These are phyloP conservation scores for Penicillium frequentans DNA, from an alignment of 2,329 filamentous ascomycete species.

Conservation along the genomic window DNA sequence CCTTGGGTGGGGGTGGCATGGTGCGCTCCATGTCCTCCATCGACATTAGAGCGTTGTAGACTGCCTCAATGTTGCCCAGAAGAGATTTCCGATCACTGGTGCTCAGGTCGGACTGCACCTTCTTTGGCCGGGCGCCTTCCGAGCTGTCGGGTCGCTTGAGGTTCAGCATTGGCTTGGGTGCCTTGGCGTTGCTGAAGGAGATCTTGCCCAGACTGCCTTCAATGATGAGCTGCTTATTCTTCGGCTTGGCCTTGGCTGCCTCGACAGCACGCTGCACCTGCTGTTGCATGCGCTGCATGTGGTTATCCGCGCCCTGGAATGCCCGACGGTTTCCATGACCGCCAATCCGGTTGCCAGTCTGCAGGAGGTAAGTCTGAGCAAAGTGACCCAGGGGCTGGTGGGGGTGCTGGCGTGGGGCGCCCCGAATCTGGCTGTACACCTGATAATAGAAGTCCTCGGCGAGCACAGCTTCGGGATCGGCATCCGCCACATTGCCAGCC, in stretches of 20 bases:
- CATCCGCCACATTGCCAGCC: slow-evolving; percentile 80
- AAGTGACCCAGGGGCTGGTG: slow-evolving; percentile 94
- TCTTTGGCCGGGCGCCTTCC: slow-evolving; percentile 56
- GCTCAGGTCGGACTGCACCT: slow-evolving; percentile 52
- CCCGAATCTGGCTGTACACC: slow-evolving; percentile 91
- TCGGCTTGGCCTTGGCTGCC: slow-evolving; percentile 94
- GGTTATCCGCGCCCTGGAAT: slow-evolving; percentile 84
- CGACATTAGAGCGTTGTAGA: slow-evolving; percentile 86
- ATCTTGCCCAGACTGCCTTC: slow-evolving; percentile 97
- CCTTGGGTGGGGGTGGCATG: slow-evolving; percentile 67
- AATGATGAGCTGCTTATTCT: slow-evolving; percentile 95
- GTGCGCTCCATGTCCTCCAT: slow-evolving; percentile 90
- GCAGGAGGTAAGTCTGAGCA: slow-evolving; percentile 95
- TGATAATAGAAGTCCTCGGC: slow-evolving; percentile 98
- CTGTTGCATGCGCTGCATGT: slow-evolving; percentile 98
- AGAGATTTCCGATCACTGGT: slow-evolving; percentile 77
- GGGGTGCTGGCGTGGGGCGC: slow-evolving; percentile 83
- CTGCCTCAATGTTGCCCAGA: slow-evolving; percentile 80
- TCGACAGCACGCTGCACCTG: slow-evolving; percentile 97
- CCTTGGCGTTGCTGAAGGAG: slow-evolving; percentile 98
- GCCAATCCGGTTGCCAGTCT: slow-evolving; percentile 82
- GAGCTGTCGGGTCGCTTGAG: slow-evolving; percentile 81
- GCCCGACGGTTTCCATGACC: slow-evolving; percentile 66
- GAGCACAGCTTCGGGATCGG: slow-evolving; percentile 75
- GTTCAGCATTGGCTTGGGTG: slow-evolving; percentile 89